Evolutionary conservation across 176 grass and related monocot species (phyloP), one percentile per base, ranked within the genome.

Genomic region (Melocanna baccifera): DNA sequence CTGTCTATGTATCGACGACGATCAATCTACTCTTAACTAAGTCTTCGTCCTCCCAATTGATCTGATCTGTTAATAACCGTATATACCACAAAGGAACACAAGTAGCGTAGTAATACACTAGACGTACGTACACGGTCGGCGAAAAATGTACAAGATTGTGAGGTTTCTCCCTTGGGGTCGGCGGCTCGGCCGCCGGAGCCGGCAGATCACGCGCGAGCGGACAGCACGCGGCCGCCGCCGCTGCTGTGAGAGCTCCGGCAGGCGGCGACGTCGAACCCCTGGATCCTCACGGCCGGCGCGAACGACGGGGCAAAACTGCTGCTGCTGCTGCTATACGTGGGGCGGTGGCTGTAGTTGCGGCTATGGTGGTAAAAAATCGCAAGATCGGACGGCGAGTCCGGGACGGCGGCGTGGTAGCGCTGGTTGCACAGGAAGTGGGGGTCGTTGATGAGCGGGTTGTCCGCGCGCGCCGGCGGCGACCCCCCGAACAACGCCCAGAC

Each of bases 391-490:
- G 1, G 50, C 30, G 73, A 39, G 8, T 69, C 78, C 9, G 62
- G 34, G 9, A 19, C 36, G 29, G 20, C 76, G 16, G 34, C 18
- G 39, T 32, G 88, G 15, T 56, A 22, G 3, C 84, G 84, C 84
- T 90, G 89, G 89, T 87, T 90, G 1, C 83, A 84, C 28, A 89
- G 81, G 81, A 94, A 94, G 72, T 90, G 81, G 0, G 92, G 92
- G 62, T 94, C 92, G 53, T 94, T 76, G 61, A 82, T 83, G 9
- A 94, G 83, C 43, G 92, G 92, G 87, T 94, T 94, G 88, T 80
- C 80, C 9, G 92, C 88, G 10, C 92, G 78, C 69, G 85, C 87
- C 40, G 92, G 92, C 71, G 92, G 92, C n/a, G 92, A 94, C 37
- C 90, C 82, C 47, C 77, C 90, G 78, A 88, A 92, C 86, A 67